A percentile compares a stretch with the other conserved stretches of the same genome.
Conservation (phyloP, 2,329 filamentous ascomycete species). For the Aureobasidium melanogenum region DNA sequence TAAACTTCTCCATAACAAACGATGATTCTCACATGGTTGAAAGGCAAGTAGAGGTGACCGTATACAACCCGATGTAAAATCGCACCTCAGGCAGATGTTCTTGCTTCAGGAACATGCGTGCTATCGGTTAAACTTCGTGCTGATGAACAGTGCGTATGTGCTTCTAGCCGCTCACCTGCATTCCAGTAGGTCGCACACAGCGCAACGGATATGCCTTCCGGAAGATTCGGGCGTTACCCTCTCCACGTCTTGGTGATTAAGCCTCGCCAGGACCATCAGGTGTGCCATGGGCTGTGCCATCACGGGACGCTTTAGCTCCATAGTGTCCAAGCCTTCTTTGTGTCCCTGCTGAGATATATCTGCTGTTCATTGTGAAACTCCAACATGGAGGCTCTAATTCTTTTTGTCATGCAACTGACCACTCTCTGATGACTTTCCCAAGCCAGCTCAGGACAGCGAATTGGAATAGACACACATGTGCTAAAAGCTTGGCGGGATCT, state of each 20-base stretch:
- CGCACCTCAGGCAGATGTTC: neutral
- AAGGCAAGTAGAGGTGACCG: neutral
- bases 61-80: neutral
- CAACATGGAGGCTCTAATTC: neutral
- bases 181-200: neutral
- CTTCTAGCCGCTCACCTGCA: slow-evolving; percentile 3
- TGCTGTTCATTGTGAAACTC: slow-evolving; percentile 7
- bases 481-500: neutral
- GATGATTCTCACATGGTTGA: neutral
- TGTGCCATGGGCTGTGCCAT: slow-evolving; percentile 9
- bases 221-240: slow-evolving; percentile 7
- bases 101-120: neutral
- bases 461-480: slow-evolving; percentile 9
- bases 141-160: slow-evolving; percentile 1
- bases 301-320: neutral
- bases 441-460: neutral
- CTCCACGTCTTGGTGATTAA: slow-evolving; percentile 6
- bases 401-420: slow-evolving; percentile 11
- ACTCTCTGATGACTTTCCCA: neutral
- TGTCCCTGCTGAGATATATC: slow-evolving; percentile 4
- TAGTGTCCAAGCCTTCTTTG: slow-evolving; percentile 6
- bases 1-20: neutral
- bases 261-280: neutral
- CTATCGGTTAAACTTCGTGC: neutral
- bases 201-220: slow-evolving; percentile 4